Conservation (phyloP, 352 stramenopile genomes). For the Globisporangium solare region DNA sequence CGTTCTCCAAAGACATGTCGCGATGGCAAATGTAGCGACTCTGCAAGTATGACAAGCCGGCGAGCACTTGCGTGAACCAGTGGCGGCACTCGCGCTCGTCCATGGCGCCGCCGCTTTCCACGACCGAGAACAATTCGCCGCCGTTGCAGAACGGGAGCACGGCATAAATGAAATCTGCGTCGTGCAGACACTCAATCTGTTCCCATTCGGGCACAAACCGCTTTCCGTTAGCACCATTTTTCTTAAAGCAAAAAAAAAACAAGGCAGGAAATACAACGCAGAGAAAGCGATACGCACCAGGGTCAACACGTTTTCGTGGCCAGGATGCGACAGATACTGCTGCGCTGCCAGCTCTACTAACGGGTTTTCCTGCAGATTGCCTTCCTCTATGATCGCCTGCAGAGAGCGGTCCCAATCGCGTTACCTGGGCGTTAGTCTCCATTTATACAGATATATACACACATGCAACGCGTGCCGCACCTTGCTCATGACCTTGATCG, state of each 20-base stretch:
- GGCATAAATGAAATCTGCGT: conserved; percentile 81
- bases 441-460: too few species aligned
- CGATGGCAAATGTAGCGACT: conserved; percentile 84
- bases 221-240: too few species aligned
- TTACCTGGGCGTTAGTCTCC: not conserved
- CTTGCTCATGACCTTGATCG: conserved; percentile 89
- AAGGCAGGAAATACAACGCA: not conserved
- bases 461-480: conserved; percentile 15
- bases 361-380: conserved; percentile 84
- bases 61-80: conserved; percentile 82
- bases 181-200: conserved; percentile 79
- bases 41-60: conserved; percentile 76
- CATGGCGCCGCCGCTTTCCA: conserved; percentile 78
- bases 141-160: conserved; percentile 84
- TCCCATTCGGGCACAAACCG: too few species aligned
- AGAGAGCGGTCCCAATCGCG: not conserved
- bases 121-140: conserved; percentile 78
- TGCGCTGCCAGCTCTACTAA: conserved; percentile 82
- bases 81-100: conserved; percentile 70
- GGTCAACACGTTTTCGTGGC: conserved; percentile 80
- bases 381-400: conserved; percentile 83
- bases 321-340: conserved; percentile 75
- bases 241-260: conserved; percentile 1
- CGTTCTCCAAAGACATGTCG: conserved; percentile 87
- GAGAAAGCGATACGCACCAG: conserved; percentile 42